Conservation (phyloP, 1,139 yeast species). For the Yamadazyma trypodendri region DNA sequence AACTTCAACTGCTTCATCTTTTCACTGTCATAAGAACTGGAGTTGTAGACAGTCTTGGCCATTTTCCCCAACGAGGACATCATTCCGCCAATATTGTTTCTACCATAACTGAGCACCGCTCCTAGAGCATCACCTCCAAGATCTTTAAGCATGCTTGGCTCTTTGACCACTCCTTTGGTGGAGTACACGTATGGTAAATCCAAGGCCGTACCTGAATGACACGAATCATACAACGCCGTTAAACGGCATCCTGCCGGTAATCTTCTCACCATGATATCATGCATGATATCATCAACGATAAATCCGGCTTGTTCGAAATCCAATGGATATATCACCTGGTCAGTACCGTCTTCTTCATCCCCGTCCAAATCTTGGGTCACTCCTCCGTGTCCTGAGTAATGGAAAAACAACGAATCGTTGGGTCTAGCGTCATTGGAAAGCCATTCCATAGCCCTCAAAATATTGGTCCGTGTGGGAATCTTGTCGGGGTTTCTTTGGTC, state of each 20-base stretch:
- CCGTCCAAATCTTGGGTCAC: slow-evolving; percentile 77
- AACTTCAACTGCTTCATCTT: slow-evolving; percentile 54
- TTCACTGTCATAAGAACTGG: slow-evolving; percentile 27
- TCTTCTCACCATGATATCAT: slow-evolving; percentile 74
- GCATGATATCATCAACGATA: slow-evolving; percentile 82
- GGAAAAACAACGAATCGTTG: slow-evolving; percentile 83
- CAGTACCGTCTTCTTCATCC: slow-evolving; percentile 88
- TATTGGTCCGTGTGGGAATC: slow-evolving; percentile 76
- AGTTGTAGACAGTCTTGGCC: slow-evolving; percentile 41
- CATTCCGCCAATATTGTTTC: slow-evolving; percentile 64
- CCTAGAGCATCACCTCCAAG: slow-evolving; percentile 75
- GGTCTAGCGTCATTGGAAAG: slow-evolving; percentile 78
- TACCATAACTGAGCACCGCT: slow-evolving; percentile 70
- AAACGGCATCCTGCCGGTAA: slow-evolving; percentile 81
- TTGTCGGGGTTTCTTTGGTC: slow-evolving; percentile 63
- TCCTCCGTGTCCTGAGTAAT: slow-evolving; percentile 95
- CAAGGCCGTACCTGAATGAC: slow-evolving; percentile 90
- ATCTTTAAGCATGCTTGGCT: slow-evolving; percentile 83
- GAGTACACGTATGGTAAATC: slow-evolving; percentile 89
- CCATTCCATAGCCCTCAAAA: slow-evolving; percentile 89
- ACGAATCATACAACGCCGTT: slow-evolving; percentile 87
- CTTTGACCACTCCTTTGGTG: slow-evolving; percentile 88
- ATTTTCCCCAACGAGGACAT: slow-evolving; percentile 43
- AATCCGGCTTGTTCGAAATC: slow-evolving; percentile 77
- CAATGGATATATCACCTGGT: slow-evolving; percentile 88